These are phyloP conservation scores for Fusarium chaquense DNA, from an alignment of 2,329 filamentous ascomycete species.

Conservation along the genomic window DNA sequence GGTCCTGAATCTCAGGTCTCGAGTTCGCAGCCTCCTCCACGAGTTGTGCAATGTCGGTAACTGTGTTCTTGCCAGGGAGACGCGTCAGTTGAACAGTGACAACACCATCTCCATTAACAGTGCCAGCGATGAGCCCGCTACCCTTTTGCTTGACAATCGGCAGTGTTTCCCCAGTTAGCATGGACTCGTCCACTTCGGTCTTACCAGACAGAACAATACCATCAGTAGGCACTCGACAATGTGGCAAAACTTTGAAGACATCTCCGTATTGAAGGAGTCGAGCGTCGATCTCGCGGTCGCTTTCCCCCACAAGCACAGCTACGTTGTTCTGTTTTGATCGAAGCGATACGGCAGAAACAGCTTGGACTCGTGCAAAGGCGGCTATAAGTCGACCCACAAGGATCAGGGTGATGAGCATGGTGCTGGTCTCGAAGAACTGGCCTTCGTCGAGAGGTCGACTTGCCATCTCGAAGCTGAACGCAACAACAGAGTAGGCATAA, in stretches of 20 bases:
- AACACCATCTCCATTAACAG: conserved; percentile 56
- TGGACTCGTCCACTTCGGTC: conserved; percentile 72
- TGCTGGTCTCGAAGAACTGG: conserved; percentile 54
- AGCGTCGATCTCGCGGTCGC: conserved; percentile 62
- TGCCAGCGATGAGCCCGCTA: conserved; percentile 6
- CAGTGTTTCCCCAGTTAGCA: conserved; percentile 55
- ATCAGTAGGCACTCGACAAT: conserved; percentile 68
- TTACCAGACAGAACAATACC: conserved; percentile 65
- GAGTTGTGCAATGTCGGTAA: conserved; percentile 68
- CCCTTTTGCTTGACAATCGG: conserved; percentile 17
- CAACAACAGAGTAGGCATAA: conserved; percentile 62
- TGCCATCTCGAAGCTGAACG: conserved; percentile 54
- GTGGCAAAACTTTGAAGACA: conserved; percentile 62
- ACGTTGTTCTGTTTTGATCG: conserved; percentile 61
- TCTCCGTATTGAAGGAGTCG: conserved; percentile 70
- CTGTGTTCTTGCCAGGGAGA: conserved; percentile 67
- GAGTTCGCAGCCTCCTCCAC: conserved; percentile 71
- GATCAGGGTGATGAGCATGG: conserved; percentile 57
- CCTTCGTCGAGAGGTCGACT: conserved; percentile 43
- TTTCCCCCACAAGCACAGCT: conserved; percentile 57
- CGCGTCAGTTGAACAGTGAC: conserved; percentile 63
- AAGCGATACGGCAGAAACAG: conserved; percentile 54
- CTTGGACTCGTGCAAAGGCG: conserved; percentile 53
- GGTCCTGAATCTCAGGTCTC: conserved; percentile 68
- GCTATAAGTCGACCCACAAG: conserved; percentile 55